Evolutionary conservation across 495 filamentous ascomycete genomes (phyloP), one percentile per base, ranked within the genome.

Genomic region (Daldinia decipiens): DNA sequence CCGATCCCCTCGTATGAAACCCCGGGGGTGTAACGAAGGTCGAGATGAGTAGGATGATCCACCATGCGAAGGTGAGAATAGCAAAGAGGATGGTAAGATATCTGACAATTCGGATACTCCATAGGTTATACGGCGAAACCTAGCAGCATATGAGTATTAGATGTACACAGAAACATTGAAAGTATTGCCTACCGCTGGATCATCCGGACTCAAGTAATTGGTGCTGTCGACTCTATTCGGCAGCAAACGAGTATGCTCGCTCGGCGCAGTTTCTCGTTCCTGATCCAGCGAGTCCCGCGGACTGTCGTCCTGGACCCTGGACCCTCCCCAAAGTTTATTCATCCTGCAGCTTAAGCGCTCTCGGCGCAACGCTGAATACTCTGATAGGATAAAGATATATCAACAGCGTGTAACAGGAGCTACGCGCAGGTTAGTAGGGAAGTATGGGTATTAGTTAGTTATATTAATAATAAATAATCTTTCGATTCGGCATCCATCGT

Each of bases 91-190:
- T 85, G 4, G 91, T 92, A 40, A 93, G 73, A 76, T 86, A 90
- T 70, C 93, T 88, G 13, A 95, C 80, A 34, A 91, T 84, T 31
- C 95, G 89, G 39, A 99, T 91, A 67, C 88, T 91, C 88, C 92
- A 97, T 58, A 98, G 88, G 75, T 99, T 99, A 81, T 97, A 97
- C 0, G 95, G 95, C 1, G 95, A 94, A 32, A 98, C 91, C 91
- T 94, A 61, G 17, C 9, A 58, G 55, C 1, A 13, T 2, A 6
- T 43, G 8, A 43, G 38, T 43, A 43, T 59, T n/a, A 45, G 38
- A 11, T 7, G 39, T 29, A 19, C n/a, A 32, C 8, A 7, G 26
- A 32, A 17, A 4, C 3, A 56, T 26, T 58, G 2, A 26, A 6
- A 17, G 27, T 50, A 38, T 55, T 38, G 74, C 87, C 78, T 83